These are phyloP conservation scores for Chenopodium album DNA, from an alignment of 148 eudicot genomes.

Conservation along the genomic window DNA sequence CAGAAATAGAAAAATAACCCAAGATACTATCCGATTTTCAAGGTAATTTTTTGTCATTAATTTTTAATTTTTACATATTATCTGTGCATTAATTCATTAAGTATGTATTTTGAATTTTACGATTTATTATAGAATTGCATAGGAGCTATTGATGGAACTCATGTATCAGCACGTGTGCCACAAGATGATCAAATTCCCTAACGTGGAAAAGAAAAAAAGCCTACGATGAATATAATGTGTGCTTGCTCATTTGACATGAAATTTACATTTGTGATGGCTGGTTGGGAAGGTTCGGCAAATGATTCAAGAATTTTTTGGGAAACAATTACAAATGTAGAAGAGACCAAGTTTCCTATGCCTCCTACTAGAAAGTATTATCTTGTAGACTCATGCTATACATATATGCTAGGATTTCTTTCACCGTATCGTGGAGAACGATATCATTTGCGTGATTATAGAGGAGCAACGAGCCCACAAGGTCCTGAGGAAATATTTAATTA, in stretches of 20 bases:
- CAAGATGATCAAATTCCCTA: background rate
- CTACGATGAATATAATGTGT: constrained; percentile 5
- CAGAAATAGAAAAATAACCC: background rate
- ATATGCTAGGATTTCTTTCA: constrained; percentile 18
- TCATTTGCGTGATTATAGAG: constrained; percentile 10
- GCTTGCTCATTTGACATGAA: background rate
- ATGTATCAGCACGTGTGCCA: constrained; percentile 5
- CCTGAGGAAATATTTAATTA: constrained; percentile 15
- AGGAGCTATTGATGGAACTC: background rate
- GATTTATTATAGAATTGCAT: background rate
- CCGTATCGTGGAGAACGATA: constrained; percentile 19
- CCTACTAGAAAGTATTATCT: constrained; percentile 1
- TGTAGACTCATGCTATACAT: constrained; percentile 13
- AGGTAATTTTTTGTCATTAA: background rate
- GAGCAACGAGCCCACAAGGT: background rate
- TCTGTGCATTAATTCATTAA: background rate
- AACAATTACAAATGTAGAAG: background rate
- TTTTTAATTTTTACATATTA: background rate
- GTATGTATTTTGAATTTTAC: background rate
- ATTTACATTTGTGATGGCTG: constrained; percentile 15
- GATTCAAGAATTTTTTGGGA: constrained; percentile 14
- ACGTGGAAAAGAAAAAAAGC: background rate
- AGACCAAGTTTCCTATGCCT: constrained; percentile 11
- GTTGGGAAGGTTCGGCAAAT: constrained; percentile 16
- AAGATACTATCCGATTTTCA: constrained; percentile 5